These are phyloP conservation scores for Friedmanniomyces simplex DNA, from an alignment of 495 filamentous ascomycete genomes.

Conservation along the genomic window DNA sequence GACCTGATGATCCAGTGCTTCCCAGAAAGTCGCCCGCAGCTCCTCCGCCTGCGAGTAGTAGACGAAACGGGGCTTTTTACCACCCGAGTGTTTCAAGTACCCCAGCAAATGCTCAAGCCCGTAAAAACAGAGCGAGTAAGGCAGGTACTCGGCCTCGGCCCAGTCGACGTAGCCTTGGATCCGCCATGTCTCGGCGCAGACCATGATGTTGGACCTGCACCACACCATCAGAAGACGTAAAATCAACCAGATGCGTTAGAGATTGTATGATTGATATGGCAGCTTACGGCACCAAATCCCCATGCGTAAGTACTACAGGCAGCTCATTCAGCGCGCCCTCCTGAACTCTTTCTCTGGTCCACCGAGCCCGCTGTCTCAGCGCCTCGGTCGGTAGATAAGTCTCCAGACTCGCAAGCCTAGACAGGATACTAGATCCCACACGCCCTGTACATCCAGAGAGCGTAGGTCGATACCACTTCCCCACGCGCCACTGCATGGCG, in stretches of 20 bases:
- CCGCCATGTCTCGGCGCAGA: conserved; percentile 57
- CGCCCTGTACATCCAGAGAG: conserved; percentile 12
- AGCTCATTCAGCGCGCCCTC: conserved; percentile 30
- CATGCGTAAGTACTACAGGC: conserved; percentile 44
- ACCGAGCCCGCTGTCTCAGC: conserved; percentile 25
- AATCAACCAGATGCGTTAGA: too few relatives aligned
- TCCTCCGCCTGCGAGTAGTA: conserved; percentile 35
- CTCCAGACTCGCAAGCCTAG: conserved; percentile 30
- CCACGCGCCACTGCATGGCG: not conserved
- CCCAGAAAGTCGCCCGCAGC: conserved; percentile 41
- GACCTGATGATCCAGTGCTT: conserved; percentile 28
- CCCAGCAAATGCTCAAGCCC: conserved; percentile 47
- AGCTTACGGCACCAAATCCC: conserved; percentile 43
- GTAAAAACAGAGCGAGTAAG: conserved; percentile 46
- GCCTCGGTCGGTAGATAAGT: conserved; percentile 31
- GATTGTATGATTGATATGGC: too few relatives aligned
- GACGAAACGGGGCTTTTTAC: conserved; percentile 19
- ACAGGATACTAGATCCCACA: conserved; percentile 20
- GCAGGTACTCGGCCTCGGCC: conserved; percentile 48
- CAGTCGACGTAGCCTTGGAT: conserved; percentile 49
- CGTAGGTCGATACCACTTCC: not conserved
- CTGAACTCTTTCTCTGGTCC: conserved; percentile 28
- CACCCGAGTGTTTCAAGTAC: conserved; percentile 21
- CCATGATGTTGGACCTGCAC: conserved; percentile 68
- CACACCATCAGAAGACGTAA: too few relatives aligned